Conservation (phyloP, 371 early-diverging fungal genomes). For the Actinomucor elegans region DNA sequence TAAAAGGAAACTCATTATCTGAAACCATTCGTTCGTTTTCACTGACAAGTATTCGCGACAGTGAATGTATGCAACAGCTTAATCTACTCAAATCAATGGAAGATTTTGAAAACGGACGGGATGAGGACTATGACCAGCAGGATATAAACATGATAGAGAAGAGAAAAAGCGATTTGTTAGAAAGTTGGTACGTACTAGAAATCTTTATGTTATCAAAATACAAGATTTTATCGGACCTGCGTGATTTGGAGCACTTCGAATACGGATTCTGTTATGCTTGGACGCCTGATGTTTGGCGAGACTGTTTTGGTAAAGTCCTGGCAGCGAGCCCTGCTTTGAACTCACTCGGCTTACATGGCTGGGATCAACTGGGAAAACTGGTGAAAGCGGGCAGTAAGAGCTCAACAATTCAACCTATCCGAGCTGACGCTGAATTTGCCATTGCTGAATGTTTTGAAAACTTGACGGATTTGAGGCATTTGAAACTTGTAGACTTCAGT, state of each 20-base stretch:
- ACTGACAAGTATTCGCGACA: conserved; percentile 16
- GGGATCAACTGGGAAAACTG: conserved; percentile 26
- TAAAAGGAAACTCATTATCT: background rate
- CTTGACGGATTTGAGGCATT: background rate
- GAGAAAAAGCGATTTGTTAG: background rate
- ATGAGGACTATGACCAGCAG: conserved; percentile 5
- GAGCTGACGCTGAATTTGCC: conserved; percentile 19
- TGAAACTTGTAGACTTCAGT: conserved; percentile 18
- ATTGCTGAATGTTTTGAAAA: conserved; percentile 14
- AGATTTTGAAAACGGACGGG: conserved; percentile 4
- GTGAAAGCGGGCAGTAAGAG: conserved; percentile 6
- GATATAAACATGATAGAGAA: conserved; percentile 6
- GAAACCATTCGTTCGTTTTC: background rate
- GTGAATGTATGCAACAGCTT: conserved; percentile 5
- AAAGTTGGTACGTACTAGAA: conserved; percentile 6
- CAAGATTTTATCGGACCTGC: conserved; percentile 1
- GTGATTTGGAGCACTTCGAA: conserved; percentile 10
- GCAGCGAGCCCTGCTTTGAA: background rate
- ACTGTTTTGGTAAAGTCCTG: background rate
- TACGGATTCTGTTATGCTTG: conserved; percentile 25
- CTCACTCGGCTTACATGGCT: conserved; percentile 16
- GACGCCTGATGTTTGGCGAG: conserved; percentile 20
- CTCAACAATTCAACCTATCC: conserved; percentile 14
- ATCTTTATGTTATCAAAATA: conserved; percentile 4
- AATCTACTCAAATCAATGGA: conserved; percentile 6